Conservation (phyloP, 257 asterid species). For the Capsicum rhomboideum region DNA sequence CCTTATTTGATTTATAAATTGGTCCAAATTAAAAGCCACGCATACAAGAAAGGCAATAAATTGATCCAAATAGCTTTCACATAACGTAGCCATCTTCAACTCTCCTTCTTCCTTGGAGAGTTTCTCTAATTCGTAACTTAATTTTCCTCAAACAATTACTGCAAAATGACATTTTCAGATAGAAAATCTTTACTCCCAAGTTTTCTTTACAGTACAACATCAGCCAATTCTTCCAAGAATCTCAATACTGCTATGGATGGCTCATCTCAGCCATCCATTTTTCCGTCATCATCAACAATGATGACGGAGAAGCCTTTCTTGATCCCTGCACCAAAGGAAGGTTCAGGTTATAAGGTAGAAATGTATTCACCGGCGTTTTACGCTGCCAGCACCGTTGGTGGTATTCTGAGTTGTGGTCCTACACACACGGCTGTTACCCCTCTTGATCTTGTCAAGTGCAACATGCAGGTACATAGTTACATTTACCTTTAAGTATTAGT, state of each 20-base stretch:
- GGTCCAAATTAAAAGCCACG: neutral
- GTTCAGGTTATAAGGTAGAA: constrained; percentile 27
- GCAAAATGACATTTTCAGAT: neutral
- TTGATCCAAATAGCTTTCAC: neutral
- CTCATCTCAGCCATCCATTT: too few species aligned
- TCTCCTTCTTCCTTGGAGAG: neutral
- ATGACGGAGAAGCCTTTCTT: constrained; percentile 9
- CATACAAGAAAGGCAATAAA: neutral
- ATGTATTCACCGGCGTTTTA: constrained; percentile 67
- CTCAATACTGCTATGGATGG: neutral
- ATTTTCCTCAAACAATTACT: neutral
- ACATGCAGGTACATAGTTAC: constrained; percentile 59
- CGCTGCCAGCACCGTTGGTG: constrained; percentile 57
- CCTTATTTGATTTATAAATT: neutral
- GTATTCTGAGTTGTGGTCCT: constrained; percentile 56
- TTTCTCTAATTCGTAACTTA: neutral
- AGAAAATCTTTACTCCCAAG: neutral
- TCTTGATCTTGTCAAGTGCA: constrained; percentile 85
- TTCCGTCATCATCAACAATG: neutral
- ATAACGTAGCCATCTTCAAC: neutral
- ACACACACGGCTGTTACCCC: constrained; percentile 83
- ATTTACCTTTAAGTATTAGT: too few species aligned
- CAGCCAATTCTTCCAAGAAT: neutral
- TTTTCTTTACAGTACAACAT: neutral
- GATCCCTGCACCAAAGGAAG: constrained; percentile 60